A percentile compares a stretch with the other conserved stretches of the same genome.
Conservation (phyloP, 108 stramenopile species). For the Cylindrotheca closterium region DNA sequence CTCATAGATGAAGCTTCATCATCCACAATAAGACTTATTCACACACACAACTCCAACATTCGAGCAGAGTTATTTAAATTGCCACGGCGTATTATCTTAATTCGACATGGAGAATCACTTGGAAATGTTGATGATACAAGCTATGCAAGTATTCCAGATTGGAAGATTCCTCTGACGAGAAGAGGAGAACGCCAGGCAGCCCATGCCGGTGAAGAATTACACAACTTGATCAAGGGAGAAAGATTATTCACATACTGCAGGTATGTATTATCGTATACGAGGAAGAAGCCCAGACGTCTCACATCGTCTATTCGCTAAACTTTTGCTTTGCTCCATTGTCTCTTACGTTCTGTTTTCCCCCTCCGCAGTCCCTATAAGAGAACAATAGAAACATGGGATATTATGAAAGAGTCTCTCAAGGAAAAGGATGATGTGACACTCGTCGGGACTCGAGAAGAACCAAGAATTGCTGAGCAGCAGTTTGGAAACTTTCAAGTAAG, state of each 20-base stretch:
- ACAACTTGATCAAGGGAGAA: constrained; percentile 27
- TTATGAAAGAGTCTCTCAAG: constrained; percentile 19
- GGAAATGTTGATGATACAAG: constrained; percentile 75
- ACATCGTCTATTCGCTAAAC: too few species aligned
- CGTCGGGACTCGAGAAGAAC: constrained; percentile 64
- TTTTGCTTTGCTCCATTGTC: not conserved
- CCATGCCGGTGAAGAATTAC: constrained; percentile 24
- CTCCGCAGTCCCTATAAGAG: constrained; percentile 48
- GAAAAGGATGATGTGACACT: constrained; percentile 26
- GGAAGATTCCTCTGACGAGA: constrained; percentile 64
- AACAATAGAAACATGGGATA: constrained; percentile 44
- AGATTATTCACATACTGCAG: constrained; percentile 28
- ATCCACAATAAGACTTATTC: not conserved
- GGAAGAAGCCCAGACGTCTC: not conserved
- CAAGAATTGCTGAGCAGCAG: constrained; percentile 76
- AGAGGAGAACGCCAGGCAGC: constrained; percentile 31
- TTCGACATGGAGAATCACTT: constrained; percentile 71
- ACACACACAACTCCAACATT: not conserved
- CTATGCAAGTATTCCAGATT: constrained; percentile 71
- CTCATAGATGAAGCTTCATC: too few species aligned
- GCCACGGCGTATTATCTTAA: constrained; percentile 65
- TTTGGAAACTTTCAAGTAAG: constrained; percentile 79
- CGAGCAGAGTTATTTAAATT: constrained; percentile 3
- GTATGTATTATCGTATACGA: constrained; percentile 4
- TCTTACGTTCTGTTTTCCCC: constrained; percentile 24